phyloP scores from a whole-genome alignment of 768 basidiomycete species.

The Trametes elegans region DNA sequence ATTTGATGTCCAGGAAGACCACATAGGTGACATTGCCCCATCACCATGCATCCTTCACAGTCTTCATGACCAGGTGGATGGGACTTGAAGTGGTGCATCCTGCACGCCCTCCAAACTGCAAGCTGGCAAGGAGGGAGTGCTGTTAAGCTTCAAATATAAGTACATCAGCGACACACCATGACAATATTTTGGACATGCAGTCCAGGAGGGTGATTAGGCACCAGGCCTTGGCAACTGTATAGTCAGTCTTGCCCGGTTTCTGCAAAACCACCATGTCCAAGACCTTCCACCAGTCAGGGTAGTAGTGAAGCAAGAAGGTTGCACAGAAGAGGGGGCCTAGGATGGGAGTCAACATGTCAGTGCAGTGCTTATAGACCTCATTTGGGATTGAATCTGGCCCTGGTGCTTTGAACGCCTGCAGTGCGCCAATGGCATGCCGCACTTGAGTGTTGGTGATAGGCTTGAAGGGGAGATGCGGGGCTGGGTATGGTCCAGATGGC shows the following conservation, averaged over 20 bases:
- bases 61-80: slow-evolving; percentile 23
- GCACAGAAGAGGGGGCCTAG: too few species aligned
- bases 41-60: slow-evolving; percentile 25
- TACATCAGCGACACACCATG: slow-evolving; percentile 20
- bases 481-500: slow-evolving; percentile 25
- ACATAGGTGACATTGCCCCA: slow-evolving; percentile 27
- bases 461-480: slow-evolving; percentile 18
- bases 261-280: slow-evolving; percentile 30
- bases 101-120: slow-evolving; percentile 28
- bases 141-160: slow-evolving; percentile 5
- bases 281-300: slow-evolving; percentile 28
- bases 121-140: slow-evolving; percentile 4
- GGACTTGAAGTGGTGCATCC: slow-evolving; percentile 27
- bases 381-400: too few species aligned
- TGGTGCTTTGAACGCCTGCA: too few species aligned
- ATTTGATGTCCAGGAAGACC: slow-evolving; percentile 34
- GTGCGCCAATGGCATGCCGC: too few species aligned
- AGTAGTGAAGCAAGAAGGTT: slow-evolving; percentile 26
- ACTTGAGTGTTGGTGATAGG: too few species aligned
- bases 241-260: too few species aligned
- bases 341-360: too few species aligned
- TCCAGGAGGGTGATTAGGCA: slow-evolving; percentile 35
- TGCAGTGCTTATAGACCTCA: too few species aligned
- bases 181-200: slow-evolving; percentile 24
- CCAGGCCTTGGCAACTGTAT: too few species aligned